phyloP scores from a whole-genome alignment of 1,284 basidiomycete genomes.

The Sporisorium scitamineum region DNA sequence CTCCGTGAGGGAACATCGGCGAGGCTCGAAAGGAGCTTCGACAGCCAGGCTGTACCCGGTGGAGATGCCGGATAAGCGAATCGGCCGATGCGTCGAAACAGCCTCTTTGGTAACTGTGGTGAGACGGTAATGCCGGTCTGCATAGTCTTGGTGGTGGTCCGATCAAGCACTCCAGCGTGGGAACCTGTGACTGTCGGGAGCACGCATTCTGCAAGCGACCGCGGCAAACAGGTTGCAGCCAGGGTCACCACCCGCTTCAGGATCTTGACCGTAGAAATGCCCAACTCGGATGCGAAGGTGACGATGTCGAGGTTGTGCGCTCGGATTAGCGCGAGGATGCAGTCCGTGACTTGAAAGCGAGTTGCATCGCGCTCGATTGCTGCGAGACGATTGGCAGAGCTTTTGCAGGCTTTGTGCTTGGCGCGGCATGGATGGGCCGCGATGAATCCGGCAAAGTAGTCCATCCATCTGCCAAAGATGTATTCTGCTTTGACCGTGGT shows the following conservation, averaged over 20 bases:
- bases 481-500: slow-evolving; percentile 18
- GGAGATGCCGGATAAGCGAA: not conserved
- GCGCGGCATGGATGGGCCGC: slow-evolving; percentile 10
- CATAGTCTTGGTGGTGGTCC: not conserved
- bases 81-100: slow-evolving; percentile 33
- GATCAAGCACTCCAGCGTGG: not conserved
- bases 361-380: not conserved
- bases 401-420: slow-evolving; percentile 23
- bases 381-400: slow-evolving; percentile 2
- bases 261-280: slow-evolving; percentile 22
- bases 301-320: slow-evolving; percentile 10
- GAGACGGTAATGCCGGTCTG: no score
- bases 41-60: not conserved
- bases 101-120: slow-evolving; percentile 24
- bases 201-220: not conserved
- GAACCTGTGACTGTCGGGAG: not conserved
- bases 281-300: slow-evolving; percentile 25
- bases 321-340: not conserved
- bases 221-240: not conserved
- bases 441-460: slow-evolving; percentile 2
- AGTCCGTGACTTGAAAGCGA: not conserved
- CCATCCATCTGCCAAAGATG: slow-evolving; percentile 23
- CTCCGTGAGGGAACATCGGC: not conserved
- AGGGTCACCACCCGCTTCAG: slow-evolving; percentile 10
- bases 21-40: slow-evolving; percentile 1